phyloP scores from a whole-genome alignment of 2,329 filamentous ascomycete species.

The Plectosphaerella plurivora region DNA sequence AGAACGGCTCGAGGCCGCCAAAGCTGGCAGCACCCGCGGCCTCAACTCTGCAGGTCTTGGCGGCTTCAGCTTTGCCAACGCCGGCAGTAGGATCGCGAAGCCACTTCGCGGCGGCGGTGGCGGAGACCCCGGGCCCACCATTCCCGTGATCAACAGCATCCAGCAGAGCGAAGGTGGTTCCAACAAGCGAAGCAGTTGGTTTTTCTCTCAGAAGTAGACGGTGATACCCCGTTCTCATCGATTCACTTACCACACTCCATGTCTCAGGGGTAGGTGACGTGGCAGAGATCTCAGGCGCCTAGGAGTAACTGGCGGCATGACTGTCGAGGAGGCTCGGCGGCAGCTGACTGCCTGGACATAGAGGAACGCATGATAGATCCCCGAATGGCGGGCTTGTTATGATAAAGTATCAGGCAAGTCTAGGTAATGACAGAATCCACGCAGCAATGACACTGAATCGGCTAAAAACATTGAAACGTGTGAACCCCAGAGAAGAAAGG shows the following conservation, averaged over 20 bases:
- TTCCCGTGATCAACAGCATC: conserved; percentile 53
- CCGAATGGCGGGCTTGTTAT: too few relatives aligned
- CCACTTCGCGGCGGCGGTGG: conserved; percentile 61
- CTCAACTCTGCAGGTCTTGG: conserved; percentile 61
- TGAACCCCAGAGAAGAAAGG: not conserved
- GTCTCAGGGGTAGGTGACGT: too few relatives aligned
- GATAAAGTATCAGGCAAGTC: too few relatives aligned
- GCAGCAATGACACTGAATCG: not conserved
- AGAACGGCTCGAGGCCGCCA: conserved; percentile 93
- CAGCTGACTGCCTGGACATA: too few relatives aligned
- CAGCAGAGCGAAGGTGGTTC: conserved; percentile 52
- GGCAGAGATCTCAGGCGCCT: too few relatives aligned
- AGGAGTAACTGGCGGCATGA: too few relatives aligned
- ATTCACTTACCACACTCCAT: not conserved
- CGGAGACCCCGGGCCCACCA: conserved; percentile 34
- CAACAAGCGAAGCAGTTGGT: conserved; percentile 70
- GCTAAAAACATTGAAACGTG: not conserved
- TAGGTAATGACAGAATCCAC: too few relatives aligned
- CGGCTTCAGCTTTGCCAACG: conserved; percentile 66
- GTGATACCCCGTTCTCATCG: not conserved
- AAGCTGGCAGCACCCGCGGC: conserved; percentile 83
- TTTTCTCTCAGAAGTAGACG: conserved; percentile 57
- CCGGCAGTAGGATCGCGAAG: conserved; percentile 65
- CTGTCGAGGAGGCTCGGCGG: too few relatives aligned
- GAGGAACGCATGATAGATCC: too few relatives aligned